Conservation (phyloP, 2,329 filamentous ascomycete species). For the Trichoderma harzianum region DNA sequence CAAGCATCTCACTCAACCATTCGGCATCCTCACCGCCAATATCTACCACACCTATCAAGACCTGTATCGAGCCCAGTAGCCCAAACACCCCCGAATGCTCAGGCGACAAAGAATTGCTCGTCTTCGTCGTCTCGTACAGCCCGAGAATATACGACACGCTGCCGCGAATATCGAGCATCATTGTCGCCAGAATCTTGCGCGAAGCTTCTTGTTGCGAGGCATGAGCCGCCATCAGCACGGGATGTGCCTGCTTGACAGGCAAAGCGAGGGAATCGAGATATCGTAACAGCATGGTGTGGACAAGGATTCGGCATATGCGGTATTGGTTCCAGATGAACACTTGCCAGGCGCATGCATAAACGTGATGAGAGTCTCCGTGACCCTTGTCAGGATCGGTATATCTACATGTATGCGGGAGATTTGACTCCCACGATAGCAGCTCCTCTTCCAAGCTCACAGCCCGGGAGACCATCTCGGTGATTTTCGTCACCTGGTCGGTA, state of each 20-base stretch:
- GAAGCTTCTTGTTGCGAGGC: neutral
- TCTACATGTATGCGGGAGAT: neutral
- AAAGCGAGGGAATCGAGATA: neutral
- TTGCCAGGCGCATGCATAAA: neutral
- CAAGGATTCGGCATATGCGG: neutral
- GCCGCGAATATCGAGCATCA: neutral
- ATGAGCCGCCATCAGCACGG: neutral
- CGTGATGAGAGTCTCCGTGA: neutral
- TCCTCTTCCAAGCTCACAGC: neutral
- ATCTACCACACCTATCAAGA: neutral
- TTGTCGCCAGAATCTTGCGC: neutral
- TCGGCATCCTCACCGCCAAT: neutral
- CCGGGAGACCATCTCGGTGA: neutral
- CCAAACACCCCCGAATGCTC: conserved; percentile 2
- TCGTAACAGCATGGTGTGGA: neutral
- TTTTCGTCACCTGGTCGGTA: neutral
- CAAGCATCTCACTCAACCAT: neutral
- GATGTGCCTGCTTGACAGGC: neutral
- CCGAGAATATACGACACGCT: neutral
- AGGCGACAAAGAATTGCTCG: neutral
- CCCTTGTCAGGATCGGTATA: neutral
- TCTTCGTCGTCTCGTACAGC: neutral
- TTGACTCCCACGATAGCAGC: neutral
- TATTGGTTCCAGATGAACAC: neutral
- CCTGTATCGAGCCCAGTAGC: neutral